Conservation (phyloP, 2,329 filamentous ascomycete genomes). For the Anisogramma anomala region DNA sequence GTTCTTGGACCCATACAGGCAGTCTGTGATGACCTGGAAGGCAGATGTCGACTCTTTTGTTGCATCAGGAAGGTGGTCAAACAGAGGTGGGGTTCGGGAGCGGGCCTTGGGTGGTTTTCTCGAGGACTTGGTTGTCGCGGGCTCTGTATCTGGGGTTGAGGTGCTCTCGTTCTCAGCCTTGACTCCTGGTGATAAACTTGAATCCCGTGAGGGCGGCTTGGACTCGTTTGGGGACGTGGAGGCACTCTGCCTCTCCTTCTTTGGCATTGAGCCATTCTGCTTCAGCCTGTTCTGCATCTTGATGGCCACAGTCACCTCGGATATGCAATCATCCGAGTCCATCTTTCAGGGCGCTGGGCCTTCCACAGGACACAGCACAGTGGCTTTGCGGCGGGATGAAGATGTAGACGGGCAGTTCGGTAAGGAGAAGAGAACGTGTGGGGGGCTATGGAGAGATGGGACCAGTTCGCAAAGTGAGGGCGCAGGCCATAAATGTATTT, state of each 20-base stretch:
- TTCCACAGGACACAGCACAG: not conserved
- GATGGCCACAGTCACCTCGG: conserved; percentile 19
- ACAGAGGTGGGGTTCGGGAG: conserved; percentile 53
- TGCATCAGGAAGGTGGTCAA: conserved; percentile 63
- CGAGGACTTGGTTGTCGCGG: conserved; percentile 61
- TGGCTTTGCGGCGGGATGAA: not conserved
- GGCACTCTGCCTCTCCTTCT: conserved; percentile 29
- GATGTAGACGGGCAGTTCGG: not conserved
- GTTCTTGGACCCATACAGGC: conserved; percentile 82
- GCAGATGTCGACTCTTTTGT: conserved; percentile 62
- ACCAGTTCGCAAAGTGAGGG: not conserved
- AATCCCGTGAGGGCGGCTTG: conserved; percentile 28
- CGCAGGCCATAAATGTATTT: conserved; percentile 11
- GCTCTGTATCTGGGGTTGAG: conserved; percentile 36
- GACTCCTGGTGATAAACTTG: conserved; percentile 33
- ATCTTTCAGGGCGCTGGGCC: conserved; percentile 15
- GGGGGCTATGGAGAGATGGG: not conserved
- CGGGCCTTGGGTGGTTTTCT: conserved; percentile 62
- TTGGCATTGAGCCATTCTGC: conserved; percentile 27
- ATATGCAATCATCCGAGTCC: conserved; percentile 20
- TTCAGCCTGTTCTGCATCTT: conserved; percentile 30
- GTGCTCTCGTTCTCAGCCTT: conserved; percentile 37
- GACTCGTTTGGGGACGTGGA: conserved; percentile 30
- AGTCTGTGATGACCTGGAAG: conserved; percentile 74
- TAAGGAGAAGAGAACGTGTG: conserved; percentile 2